A percentile compares a stretch with the other conserved stretches of the same genome.
Evolutionary conservation across 768 basidiomycete genomes (phyloP).

Genomic region (Pleurotus sapidus): DNA sequence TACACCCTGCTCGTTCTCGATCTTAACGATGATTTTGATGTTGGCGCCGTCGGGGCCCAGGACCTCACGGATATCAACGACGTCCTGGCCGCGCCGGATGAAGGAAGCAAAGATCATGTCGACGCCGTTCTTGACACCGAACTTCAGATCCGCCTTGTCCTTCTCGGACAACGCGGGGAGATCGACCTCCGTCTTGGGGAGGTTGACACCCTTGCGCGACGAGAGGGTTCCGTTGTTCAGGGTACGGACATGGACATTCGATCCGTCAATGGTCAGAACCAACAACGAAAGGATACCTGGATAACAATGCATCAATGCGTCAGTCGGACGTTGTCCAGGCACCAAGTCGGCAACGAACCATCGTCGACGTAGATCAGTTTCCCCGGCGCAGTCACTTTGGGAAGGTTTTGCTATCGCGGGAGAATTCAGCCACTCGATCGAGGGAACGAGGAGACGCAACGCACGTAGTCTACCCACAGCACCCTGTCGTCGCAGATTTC

Average conservation of each 20-base stretch:
- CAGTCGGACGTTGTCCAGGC: no score
- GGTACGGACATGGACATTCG: slow-evolving; percentile 78
- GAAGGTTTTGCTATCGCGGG: slow-evolving; percentile 68
- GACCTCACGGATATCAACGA: slow-evolving; percentile 88
- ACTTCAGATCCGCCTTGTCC: slow-evolving; percentile 92
- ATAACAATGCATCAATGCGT: neutral
- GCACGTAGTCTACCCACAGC: slow-evolving; percentile 92
- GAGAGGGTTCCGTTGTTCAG: slow-evolving; percentile 91
- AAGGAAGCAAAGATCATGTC: slow-evolving; percentile 99
- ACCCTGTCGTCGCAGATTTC: slow-evolving; percentile 79
- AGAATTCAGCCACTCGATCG: neutral
- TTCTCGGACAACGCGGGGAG: slow-evolving; percentile 96
- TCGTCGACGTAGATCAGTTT: slow-evolving; percentile 98
- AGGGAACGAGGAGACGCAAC: slow-evolving; percentile 24
- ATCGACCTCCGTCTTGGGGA: slow-evolving; percentile 97
- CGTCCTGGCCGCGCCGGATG: slow-evolving; percentile 94
- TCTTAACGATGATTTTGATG: slow-evolving; percentile 99
- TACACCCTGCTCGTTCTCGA: slow-evolving; percentile 99
- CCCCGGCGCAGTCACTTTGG: slow-evolving; percentile 95
- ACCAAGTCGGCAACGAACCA: slow-evolving; percentile 41
- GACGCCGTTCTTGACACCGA: slow-evolving; percentile 96
- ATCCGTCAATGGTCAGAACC: slow-evolving; percentile 84
- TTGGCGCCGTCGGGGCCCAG: slow-evolving; percentile 92
- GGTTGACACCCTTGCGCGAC: slow-evolving; percentile 98
- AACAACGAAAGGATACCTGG: slow-evolving; percentile 87